Percentiles rank a stretch among this genome's conserved stretches.
Evolutionary conservation across 2,329 filamentous ascomycete species (phyloP).

Genomic region (Aspergillus pseudonomiae): DNA sequence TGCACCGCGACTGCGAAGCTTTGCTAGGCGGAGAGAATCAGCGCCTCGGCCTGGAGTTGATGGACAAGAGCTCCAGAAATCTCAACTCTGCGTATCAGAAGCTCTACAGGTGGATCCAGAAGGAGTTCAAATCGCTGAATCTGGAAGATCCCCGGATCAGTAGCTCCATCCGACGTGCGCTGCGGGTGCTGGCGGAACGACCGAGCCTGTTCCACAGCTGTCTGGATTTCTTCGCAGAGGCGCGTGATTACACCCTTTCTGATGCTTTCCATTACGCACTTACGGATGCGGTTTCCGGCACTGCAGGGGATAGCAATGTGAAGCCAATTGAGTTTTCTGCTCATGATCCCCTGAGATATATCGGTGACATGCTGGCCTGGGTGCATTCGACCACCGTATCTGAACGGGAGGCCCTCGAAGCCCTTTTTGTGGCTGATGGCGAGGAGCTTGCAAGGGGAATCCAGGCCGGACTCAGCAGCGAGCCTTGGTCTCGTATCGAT

Average conservation of each 20-base stretch:
- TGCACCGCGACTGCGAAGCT: constrained; percentile 85
- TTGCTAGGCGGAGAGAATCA: constrained; percentile 90
- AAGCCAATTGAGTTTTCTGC: constrained; percentile 95
- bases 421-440: constrained; percentile 86
- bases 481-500: constrained; percentile 75
- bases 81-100: constrained; percentile 93
- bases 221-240: constrained; percentile 89
- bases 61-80: constrained; percentile 85
- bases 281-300: constrained; percentile 68
- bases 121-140: constrained; percentile 88
- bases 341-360: constrained; percentile 87
- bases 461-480: constrained; percentile 75
- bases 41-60: constrained; percentile 81
- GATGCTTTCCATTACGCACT: constrained; percentile 88
- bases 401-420: constrained; percentile 87
- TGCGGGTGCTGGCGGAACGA: constrained; percentile 85
- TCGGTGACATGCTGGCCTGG: constrained; percentile 98
- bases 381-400: constrained; percentile 91
- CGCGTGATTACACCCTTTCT: constrained; percentile 80
- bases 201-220: constrained; percentile 92
- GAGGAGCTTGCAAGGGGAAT: constrained; percentile 85
- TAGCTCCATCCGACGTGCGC: constrained; percentile 76
- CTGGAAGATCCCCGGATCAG: constrained; percentile 94
- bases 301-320: constrained; percentile 61
- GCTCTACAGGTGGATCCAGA: constrained; percentile 91